Evolutionary conservation across 2,329 filamentous ascomycete species (phyloP).

Genomic region (Aspergillus sojae): DNA sequence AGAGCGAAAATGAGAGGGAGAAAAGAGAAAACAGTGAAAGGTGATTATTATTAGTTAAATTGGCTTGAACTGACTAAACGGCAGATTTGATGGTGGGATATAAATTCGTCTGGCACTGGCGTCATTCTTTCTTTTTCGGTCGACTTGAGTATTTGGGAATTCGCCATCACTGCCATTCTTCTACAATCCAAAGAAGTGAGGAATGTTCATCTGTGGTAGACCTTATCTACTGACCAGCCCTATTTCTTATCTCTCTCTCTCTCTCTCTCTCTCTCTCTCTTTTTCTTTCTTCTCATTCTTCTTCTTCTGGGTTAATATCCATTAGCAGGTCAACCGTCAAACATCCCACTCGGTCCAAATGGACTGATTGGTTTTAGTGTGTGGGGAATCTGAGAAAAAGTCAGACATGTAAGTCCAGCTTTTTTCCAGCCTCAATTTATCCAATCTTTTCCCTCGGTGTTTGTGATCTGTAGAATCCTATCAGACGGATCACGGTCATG

Average conservation of each 20-base stretch:
- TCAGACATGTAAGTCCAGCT: conserved; percentile 1
- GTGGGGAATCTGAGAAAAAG: conserved; percentile 14
- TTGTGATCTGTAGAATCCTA: neutral
- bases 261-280: neutral
- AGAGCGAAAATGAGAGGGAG: neutral
- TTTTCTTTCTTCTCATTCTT: neutral
- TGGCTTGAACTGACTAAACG: neutral
- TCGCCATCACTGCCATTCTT: neutral
- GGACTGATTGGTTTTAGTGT: conserved; percentile 11
- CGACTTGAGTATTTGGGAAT: neutral
- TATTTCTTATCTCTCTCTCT: neutral
- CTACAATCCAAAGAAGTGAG: neutral
- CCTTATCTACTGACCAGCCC: neutral
- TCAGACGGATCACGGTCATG: neutral
- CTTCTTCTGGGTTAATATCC: neutral
- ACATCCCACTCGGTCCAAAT: conserved; percentile 14
- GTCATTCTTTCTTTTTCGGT: neutral
- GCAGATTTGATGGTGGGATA: neutral
- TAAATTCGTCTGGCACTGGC: neutral
- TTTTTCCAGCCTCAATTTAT: neutral
- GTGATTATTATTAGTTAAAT: neutral
- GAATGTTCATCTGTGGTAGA: neutral
- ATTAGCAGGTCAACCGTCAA: conserved; percentile 11
- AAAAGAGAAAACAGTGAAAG: neutral
- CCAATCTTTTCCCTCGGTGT: neutral